A percentile compares a stretch with the other conserved stretches of the same genome.
These are phyloP conservation scores for Lactarius hengduanensis DNA, from an alignment of 768 basidiomycete genomes.

Conservation along the genomic window DNA sequence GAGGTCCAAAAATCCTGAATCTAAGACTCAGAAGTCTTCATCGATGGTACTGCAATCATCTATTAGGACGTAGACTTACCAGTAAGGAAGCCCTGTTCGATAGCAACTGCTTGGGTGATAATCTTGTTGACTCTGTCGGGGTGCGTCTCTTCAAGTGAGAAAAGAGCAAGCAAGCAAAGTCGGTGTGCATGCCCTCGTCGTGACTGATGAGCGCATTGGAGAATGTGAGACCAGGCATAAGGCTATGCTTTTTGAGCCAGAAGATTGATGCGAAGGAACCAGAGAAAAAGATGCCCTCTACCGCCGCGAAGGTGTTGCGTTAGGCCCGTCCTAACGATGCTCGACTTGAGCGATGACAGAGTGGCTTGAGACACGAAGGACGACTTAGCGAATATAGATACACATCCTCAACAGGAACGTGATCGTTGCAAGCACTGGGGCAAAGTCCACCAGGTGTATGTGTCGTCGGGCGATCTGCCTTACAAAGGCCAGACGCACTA, in stretches of 20 bases:
- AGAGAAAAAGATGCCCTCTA: constrained; percentile 97
- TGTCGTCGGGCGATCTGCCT: too few species aligned
- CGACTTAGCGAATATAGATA: too few species aligned
- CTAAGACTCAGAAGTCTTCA: constrained; percentile 18
- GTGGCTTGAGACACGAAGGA: too few species aligned
- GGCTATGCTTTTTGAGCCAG: constrained; percentile 94
- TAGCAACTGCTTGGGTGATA: constrained; percentile 78
- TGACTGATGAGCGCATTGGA: constrained; percentile 96
- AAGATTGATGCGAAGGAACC: constrained; percentile 93
- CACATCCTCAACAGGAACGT: too few species aligned
- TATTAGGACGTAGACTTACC: too few species aligned
- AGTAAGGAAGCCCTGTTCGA: constrained; percentile 85
- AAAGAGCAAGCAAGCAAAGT: constrained; percentile 91
- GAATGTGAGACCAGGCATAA: constrained; percentile 97
- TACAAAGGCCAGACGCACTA: too few species aligned
- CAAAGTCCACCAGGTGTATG: too few species aligned
- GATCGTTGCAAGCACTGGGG: too few species aligned
- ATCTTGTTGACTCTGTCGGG: constrained; percentile 70
- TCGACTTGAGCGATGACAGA: too few species aligned
- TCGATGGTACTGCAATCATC: constrained; percentile 11
- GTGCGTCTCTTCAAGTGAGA: constrained; percentile 75
- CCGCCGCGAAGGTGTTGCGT: constrained; percentile 88
- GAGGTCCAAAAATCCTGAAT: neutral
- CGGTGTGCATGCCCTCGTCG: constrained; percentile 95
- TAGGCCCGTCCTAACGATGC: too few species aligned